Evolutionary conservation across 2,329 filamentous ascomycete species (phyloP).

Genomic region (Penicillium sp.): DNA sequence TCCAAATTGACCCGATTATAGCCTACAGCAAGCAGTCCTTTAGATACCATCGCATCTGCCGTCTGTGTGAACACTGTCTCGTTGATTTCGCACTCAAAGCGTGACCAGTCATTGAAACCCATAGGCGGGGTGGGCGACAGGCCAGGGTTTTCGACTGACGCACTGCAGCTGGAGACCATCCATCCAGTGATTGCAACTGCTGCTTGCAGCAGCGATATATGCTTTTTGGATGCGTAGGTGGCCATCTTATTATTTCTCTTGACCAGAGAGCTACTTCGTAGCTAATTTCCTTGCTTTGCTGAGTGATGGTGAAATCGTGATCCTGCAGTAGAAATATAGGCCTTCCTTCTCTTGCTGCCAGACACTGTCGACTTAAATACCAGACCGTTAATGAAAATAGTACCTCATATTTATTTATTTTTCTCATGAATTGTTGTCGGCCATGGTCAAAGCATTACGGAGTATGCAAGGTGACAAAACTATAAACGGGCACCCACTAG

Average conservation of each 20-base stretch:
- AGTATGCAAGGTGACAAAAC: background rate
- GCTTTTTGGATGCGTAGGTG: background rate
- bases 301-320: too few relatives aligned
- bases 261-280: too few relatives aligned
- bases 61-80: conserved; percentile 47
- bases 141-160: conserved; percentile 19
- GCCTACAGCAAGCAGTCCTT: conserved; percentile 37
- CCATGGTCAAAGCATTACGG: background rate
- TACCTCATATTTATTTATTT: background rate
- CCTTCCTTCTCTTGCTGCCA: background rate
- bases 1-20: conserved; percentile 44
- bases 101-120: conserved; percentile 53
- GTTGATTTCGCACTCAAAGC: conserved; percentile 47
- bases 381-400: background rate
- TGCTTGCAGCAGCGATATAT: background rate
- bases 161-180: conserved; percentile 11
- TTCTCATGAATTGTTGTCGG: background rate
- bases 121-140: conserved; percentile 44
- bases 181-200: conserved; percentile 3
- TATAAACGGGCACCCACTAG: background rate
- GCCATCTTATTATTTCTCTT: too few relatives aligned
- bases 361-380: too few relatives aligned
- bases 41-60: conserved; percentile 43
- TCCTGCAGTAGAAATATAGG: too few relatives aligned
- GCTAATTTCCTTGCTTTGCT: too few relatives aligned